These are phyloP conservation scores for Blastocladiella britannica DNA, from an alignment of 192 early-diverging fungal species.

Conservation along the genomic window DNA sequence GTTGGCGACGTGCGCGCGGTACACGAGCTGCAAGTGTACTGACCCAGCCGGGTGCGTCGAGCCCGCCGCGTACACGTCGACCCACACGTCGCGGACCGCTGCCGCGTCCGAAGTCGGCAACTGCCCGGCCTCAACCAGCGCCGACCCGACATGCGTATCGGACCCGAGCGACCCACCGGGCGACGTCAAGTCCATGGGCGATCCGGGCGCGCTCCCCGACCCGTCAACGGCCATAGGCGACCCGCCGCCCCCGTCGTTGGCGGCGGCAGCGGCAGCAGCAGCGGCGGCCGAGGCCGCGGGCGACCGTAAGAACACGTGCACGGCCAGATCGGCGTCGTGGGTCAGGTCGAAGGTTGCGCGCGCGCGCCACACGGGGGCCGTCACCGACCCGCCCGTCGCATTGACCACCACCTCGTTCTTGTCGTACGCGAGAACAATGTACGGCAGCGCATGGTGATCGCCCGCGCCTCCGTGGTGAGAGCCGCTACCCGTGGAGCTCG, in stretches of 20 bases:
- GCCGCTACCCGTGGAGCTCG: no score
- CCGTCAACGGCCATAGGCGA: no score
- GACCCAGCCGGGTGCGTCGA: not conserved
- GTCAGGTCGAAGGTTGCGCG: conserved; percentile 46
- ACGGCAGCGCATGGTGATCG: conserved; percentile 31
- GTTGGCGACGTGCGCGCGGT: not conserved
- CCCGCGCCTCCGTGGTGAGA: not conserved
- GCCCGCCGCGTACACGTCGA: not conserved
- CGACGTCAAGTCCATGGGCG: no score
- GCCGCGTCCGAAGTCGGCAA: not conserved
- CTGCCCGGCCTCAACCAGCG: not conserved
- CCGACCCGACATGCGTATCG: not conserved
- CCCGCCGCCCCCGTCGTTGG: no score
- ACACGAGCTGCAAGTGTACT: not conserved
- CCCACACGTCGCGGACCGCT: not conserved
- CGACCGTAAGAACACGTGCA: not conserved
- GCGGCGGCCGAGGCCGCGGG: not conserved
- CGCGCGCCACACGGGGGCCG: conserved; percentile 56
- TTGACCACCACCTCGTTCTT: conserved; percentile 80
- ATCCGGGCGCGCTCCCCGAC: not conserved
- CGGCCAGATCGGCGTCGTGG: not conserved
- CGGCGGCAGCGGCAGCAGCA: not conserved
- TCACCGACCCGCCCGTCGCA: conserved; percentile 51
- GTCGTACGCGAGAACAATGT: conserved; percentile 80
- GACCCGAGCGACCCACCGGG: not conserved